These are phyloP conservation scores for Fusarium sp. DNA, from an alignment of 2,329 filamentous ascomycete species.

Conservation along the genomic window DNA sequence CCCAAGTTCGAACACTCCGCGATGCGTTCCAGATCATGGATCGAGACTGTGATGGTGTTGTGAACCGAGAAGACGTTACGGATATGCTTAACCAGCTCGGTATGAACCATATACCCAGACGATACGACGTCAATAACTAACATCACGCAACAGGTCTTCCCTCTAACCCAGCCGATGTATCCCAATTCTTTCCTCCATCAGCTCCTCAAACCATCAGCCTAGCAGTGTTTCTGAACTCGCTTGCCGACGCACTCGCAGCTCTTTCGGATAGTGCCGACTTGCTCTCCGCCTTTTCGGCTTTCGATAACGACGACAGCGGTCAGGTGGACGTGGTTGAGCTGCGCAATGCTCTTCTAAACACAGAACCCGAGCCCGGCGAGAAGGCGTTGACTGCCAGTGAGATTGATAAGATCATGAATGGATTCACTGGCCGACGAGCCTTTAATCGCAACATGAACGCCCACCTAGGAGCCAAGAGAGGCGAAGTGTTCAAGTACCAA, in stretches of 20 bases:
- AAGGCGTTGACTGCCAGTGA: slow-evolving; percentile 74
- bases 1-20: slow-evolving; percentile 86
- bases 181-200: slow-evolving; percentile 83
- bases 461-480: slow-evolving; percentile 69
- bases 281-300: slow-evolving; percentile 89
- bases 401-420: slow-evolving; percentile 86
- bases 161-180: slow-evolving; percentile 75
- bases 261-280: slow-evolving; percentile 85
- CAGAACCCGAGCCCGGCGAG: slow-evolving; percentile 79
- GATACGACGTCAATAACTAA: slow-evolving; percentile 8
- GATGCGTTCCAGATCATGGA: slow-evolving; percentile 96
- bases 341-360: slow-evolving; percentile 83
- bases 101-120: slow-evolving; percentile 48
- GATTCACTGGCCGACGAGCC: slow-evolving; percentile 84
- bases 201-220: slow-evolving; percentile 80
- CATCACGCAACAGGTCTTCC: slow-evolving; percentile 71
- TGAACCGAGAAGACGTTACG: slow-evolving; percentile 84
- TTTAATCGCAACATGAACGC: slow-evolving; percentile 74
- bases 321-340: slow-evolving; percentile 88
- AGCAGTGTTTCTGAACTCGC: slow-evolving; percentile 83
- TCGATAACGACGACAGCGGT: slow-evolving; percentile 94
- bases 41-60: slow-evolving; percentile 83
- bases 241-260: slow-evolving; percentile 78
- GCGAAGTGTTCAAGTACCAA: slow-evolving; percentile 92
- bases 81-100: slow-evolving; percentile 90